Percentiles rank a stretch among this genome's conserved stretches.
Conservation (phyloP, 108 stramenopile species). For the Conticribra weissflogii region DNA sequence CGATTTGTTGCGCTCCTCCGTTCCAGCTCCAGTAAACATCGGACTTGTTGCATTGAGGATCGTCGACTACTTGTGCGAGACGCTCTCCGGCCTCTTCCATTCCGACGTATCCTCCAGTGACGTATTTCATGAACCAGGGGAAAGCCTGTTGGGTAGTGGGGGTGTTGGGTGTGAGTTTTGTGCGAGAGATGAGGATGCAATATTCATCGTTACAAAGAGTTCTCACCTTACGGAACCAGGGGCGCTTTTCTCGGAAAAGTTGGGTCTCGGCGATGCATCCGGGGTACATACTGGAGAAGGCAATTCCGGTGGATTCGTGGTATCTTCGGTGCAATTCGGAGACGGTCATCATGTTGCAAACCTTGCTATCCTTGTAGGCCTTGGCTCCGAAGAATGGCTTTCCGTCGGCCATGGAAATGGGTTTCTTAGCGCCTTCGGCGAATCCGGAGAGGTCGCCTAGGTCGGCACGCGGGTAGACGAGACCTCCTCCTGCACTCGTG, state of each 20-base stretch:
- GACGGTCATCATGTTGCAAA: constrained; percentile 88
- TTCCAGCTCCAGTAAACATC: constrained; percentile 98
- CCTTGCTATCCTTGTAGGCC: constrained; percentile 98
- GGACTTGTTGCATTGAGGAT: constrained; percentile 85
- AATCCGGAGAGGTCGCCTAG: constrained; percentile 91
- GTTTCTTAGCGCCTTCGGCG: constrained; percentile 71
- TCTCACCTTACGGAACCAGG: constrained; percentile 92
- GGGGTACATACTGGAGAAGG: constrained; percentile 95
- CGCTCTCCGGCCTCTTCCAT: constrained; percentile 91
- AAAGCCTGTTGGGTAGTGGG: constrained; percentile 62
- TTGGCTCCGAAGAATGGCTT: constrained; percentile 94
- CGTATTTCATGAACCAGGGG: constrained; percentile 90
- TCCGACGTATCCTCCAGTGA: constrained; percentile 91
- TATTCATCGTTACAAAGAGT: background rate
- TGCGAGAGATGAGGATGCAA: no score
- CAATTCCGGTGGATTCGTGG: constrained; percentile 91
- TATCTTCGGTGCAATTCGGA: constrained; percentile 94
- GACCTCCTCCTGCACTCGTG: constrained; percentile 77
- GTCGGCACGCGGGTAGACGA: constrained; percentile 92
- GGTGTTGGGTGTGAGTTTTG: no score
- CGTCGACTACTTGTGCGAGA: constrained; percentile 86
- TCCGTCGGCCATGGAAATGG: constrained; percentile 91
- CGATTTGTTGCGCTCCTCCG: constrained; percentile 90
- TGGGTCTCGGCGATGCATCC: constrained; percentile 97
- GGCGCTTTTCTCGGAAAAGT: constrained; percentile 96